phyloP scores from a whole-genome alignment of 108 stramenopile genomes.

The Nitzschia sp. region DNA sequence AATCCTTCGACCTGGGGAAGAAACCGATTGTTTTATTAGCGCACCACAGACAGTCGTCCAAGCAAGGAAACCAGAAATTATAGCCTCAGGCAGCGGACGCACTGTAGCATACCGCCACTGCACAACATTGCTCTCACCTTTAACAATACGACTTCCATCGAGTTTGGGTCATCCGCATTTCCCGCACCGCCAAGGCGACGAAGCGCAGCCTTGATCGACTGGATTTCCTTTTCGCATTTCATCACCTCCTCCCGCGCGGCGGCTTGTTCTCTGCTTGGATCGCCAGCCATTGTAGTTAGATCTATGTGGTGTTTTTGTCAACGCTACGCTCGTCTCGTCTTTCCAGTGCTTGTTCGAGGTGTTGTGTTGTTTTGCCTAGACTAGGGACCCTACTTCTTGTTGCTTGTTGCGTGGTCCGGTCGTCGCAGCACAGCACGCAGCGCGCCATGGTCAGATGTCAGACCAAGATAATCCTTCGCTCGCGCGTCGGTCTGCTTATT shows the following conservation, averaged over 20 bases:
- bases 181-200: slow-evolving; percentile 37
- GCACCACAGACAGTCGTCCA: background rate
- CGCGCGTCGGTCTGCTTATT: no score
- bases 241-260: slow-evolving; percentile 54
- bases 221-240: slow-evolving; percentile 79
- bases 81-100: no score
- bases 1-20: slow-evolving; percentile 48
- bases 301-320: no score
- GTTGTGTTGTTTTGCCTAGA: no score
- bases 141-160: slow-evolving; percentile 44
- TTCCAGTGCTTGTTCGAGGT: no score
- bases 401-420: no score
- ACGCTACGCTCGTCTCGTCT: no score
- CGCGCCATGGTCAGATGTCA: no score
- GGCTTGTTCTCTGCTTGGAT: slow-evolving; percentile 18
- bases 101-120: background rate
- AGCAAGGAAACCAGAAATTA: slow-evolving; percentile 2
- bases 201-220: slow-evolving; percentile 59
- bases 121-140: slow-evolving; percentile 33
- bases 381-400: no score
- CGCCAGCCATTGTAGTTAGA: background rate
- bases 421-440: no score
- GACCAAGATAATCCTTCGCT: no score
- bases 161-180: slow-evolving; percentile 36
- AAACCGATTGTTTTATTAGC: no score